Conservation (phyloP, 1,284 basidiomycete species). For the Malassezia yamatoensis region DNA sequence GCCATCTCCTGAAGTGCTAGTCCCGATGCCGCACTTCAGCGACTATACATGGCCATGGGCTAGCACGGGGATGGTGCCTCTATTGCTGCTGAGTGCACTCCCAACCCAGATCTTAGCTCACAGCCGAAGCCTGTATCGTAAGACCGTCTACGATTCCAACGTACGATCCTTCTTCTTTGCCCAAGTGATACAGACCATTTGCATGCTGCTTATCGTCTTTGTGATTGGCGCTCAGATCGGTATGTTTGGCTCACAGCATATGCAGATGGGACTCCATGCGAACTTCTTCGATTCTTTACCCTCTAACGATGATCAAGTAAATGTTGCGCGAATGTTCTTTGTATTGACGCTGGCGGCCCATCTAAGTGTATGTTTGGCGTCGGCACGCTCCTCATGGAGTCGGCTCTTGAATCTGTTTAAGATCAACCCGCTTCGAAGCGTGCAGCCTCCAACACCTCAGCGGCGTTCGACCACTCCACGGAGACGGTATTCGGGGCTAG, state of each 20-base stretch:
- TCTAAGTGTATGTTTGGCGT: constrained; percentile 35
- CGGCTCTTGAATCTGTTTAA: constrained; percentile 31
- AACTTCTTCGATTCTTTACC: constrained; percentile 40
- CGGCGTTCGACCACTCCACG: constrained; percentile 2
- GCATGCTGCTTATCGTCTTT: constrained; percentile 26
- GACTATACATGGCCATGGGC: constrained; percentile 27
- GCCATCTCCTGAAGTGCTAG: background rate
- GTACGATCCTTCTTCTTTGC: constrained; percentile 37
- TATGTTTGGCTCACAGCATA: constrained; percentile 28
- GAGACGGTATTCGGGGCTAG: background rate
- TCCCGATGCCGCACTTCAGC: background rate
- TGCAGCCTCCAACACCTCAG: constrained; percentile 6
- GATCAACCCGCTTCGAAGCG: constrained; percentile 25
- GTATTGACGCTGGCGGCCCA: constrained; percentile 34
- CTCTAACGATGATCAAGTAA: constrained; percentile 30
- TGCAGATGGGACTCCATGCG: constrained; percentile 26
- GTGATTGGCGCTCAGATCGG: constrained; percentile 26
- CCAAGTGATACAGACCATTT: constrained; percentile 32
- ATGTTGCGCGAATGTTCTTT: constrained; percentile 30
- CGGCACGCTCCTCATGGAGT: constrained; percentile 40
- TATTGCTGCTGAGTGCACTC: constrained; percentile 38
- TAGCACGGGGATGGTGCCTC: constrained; percentile 39
- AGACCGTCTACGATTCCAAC: constrained; percentile 34
- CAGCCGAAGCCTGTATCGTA: constrained; percentile 35
- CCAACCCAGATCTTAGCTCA: constrained; percentile 44